Evolutionary conservation across 805 yeast species (phyloP), one percentile per base, ranked within the genome.

Genomic region (Hanseniaspora lindneri): DNA sequence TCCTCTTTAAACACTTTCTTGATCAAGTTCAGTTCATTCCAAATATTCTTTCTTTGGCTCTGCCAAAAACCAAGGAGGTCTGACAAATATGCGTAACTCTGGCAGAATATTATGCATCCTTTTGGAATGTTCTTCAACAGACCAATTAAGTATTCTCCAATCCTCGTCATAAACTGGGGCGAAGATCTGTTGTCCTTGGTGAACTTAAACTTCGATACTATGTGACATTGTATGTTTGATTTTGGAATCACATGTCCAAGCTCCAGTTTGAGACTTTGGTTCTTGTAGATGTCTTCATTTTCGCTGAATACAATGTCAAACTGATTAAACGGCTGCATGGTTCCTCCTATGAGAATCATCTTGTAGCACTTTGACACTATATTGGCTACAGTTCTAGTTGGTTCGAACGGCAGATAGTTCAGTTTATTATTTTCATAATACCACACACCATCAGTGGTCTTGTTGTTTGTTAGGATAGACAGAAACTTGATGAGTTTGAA

Each of bases 241-340:
- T 72, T 68, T 0, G 95, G 94, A 13, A 88, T 82, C 7, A 89
- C 75, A 64, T 88, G 97, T 34, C 83, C 85, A 66, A 96, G 88
- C 2, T 79, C 70, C 57, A 84, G 82, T 25, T 66, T 69, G 23
- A 68, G 63, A 8, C 83, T 70, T 37, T 71, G 54, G 0, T 56
- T 48, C 0, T 63, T 53, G 1, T 68, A 55, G 2, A 81, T 49
- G 37, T 74, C 71, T 32, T 87, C 63, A 53, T 71, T 75, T n/a
- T 75, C 67, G 5, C 72, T 63, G 27, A 46, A 39, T 20, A 46
- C 17, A 19, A 39, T 32, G 16, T 46, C 49, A 59, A 79, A 83
- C 54, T 88, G 95, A n/a, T 69, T 58, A 29, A 79, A 68, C 0
- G 96, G 96, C 58, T 83, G 89, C 95, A 87, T 85, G 0, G 97